Evolutionary conservation across 2,329 filamentous ascomycete species (phyloP).

Genomic region (Pochonia chlamydosporia): DNA sequence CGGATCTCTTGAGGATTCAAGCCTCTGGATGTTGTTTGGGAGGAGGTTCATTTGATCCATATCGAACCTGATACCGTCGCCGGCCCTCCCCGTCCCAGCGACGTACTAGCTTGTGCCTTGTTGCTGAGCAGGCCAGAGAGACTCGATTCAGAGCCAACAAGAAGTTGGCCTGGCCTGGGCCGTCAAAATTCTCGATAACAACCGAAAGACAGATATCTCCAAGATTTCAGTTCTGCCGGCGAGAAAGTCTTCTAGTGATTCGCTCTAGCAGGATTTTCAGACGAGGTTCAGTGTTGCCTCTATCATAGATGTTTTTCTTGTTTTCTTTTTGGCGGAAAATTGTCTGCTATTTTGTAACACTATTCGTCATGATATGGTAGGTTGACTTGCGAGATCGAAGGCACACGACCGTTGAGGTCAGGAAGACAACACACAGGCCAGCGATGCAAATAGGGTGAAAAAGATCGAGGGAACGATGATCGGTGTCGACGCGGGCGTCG

Average conservation of each 20-base stretch:
- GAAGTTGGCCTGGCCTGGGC: not conserved
- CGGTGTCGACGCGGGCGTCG: not conserved
- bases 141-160: not conserved
- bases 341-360: not conserved
- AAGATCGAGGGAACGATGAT: not conserved
- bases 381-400: not conserved
- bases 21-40: conserved; percentile 15
- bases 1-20: conserved; percentile 19
- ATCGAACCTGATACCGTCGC: conserved; percentile 4
- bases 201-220: not conserved
- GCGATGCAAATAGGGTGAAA: not conserved
- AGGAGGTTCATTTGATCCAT: conserved; percentile 24
- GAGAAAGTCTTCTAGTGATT: conserved; percentile 1
- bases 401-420: conserved; percentile 1
- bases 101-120: not conserved
- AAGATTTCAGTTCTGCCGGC: not conserved
- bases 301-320: too few relatives aligned
- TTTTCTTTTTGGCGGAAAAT: not conserved
- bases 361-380: not conserved
- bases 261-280: conserved; percentile 1
- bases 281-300: not conserved
- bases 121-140: not conserved
- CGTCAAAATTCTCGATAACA: not conserved
- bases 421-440: not conserved
- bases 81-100: not conserved